phyloP scores from a whole-genome alignment of 2,329 filamentous ascomycete genomes.

The Lasiodiplodia theobromae region DNA sequence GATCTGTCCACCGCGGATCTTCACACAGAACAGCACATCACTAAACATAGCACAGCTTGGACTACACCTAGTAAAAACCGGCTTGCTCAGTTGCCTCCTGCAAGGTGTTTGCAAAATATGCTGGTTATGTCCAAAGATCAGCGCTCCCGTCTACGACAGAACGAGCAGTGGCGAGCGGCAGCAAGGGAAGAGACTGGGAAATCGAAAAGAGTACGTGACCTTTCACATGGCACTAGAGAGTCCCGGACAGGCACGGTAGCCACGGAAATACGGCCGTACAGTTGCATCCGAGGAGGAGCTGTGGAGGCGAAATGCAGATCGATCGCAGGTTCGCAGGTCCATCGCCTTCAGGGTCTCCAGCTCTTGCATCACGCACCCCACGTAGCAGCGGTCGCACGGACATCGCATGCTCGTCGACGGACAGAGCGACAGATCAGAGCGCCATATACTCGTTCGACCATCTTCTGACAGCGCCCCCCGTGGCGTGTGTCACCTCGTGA shows the following conservation, averaged over 20 bases:
- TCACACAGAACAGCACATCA: not conserved
- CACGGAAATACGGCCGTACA: not conserved
- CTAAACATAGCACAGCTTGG: not conserved
- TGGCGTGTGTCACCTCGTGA: slow-evolving; percentile 7
- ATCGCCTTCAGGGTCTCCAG: slow-evolving; percentile 9
- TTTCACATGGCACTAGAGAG: not conserved
- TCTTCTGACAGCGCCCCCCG: not conserved
- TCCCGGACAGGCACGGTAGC: no score
- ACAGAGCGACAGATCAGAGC: not conserved
- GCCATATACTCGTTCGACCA: not conserved
- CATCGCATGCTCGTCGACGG: not conserved
- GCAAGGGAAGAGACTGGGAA: not conserved
- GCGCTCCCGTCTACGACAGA: not conserved
- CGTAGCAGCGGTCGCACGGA: not conserved
- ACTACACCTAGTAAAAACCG: not conserved
- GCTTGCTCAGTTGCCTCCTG: not conserved
- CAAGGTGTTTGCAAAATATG: not conserved
- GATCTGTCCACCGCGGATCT: not conserved
- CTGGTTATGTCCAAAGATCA: not conserved
- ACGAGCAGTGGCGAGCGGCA: not conserved
- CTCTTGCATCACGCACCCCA: slow-evolving; percentile 5
- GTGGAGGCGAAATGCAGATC: slow-evolving; percentile 13
- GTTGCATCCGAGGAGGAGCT: not conserved
- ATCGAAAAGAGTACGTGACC: not conserved
- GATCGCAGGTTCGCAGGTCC: slow-evolving; percentile 15